Base-by-base conservation (phyloP, 768 basidiomycete genomes). In the Leccinum olivaceopallidum region DNA sequence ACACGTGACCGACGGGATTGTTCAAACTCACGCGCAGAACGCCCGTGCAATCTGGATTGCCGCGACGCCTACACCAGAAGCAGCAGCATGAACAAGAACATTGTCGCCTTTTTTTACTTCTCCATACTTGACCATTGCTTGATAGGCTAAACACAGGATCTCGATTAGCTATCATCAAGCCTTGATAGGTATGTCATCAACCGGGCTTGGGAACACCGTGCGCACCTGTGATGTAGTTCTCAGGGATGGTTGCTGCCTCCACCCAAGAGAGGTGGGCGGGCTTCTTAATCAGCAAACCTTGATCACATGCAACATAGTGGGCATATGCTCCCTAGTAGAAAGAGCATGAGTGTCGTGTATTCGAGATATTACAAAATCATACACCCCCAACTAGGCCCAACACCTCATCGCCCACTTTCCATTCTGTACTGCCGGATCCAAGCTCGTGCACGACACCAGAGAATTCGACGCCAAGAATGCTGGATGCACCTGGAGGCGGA, bases 31-130 rank as follows among this genome's bases (percentile, higher is more conserved):
- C 90, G 90, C 90, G 60, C 85, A 85, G 62, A 81, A 83, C 50
- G 81, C 69, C 26, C 91, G 85, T 20, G 94, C 92, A 20, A 97
- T 76, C 74, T 98, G 95, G 53, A 90, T 92, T 14, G 92, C 92
- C 3, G 94, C 88, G 16, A 95, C 72, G 2, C 94, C 94, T 5
- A 97, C 94, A 30, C 95, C 94, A 13, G 91, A 93, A 4, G 94
- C 94, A 7, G 88, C 95, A 20, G 94, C 94, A 69, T 98, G 96
- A 13, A 98, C 81, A 16, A 98, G 81, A 10, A 94, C 91, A 67
- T 89, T 76, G 52, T 93, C 88, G 37, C 85, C 85, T 63, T 80
- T 69, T 69, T 88, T 83, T 49, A 95, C 67, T 65, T 89, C 81
- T 1, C 87, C 90, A 62, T 87, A 83, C 37, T 88, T 71, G 52